Percentiles rank a stretch among this genome's conserved stretches.
Evolutionary conservation across 495 filamentous ascomycete species (phyloP).

Genomic region (Penicillium argentinense): DNA sequence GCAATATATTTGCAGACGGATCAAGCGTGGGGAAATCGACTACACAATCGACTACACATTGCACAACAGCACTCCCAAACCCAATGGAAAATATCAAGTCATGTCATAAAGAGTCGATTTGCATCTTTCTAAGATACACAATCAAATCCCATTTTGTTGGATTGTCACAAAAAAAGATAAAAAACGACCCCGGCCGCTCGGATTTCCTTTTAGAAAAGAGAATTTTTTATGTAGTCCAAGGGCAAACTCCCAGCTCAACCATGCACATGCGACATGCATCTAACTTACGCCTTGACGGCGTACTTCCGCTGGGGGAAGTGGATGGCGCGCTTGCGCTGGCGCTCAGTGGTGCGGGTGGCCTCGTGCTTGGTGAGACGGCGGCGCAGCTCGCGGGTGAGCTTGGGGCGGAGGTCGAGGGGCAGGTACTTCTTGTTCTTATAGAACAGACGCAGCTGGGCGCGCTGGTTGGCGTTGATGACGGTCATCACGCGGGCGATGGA

Average conservation of each 20-base stretch:
- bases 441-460: constrained; percentile 95
- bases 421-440: constrained; percentile 99
- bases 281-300: constrained; percentile 85
- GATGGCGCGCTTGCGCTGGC: constrained; percentile 87
- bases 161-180: constrained; percentile 35
- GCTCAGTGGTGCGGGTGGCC: constrained; percentile 73
- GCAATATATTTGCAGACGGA: too few relatives aligned
- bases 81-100: constrained; percentile 3
- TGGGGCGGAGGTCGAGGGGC: constrained; percentile 93
- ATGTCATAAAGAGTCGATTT: constrained; percentile 48
- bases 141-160: constrained; percentile 41
- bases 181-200: constrained; percentile 34
- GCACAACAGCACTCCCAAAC: neutral
- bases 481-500: constrained; percentile 97
- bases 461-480: constrained; percentile 98
- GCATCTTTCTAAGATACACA: constrained; percentile 50
- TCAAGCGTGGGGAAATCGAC: too few relatives aligned
- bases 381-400: constrained; percentile 95
- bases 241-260: constrained; percentile 12
- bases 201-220: neutral
- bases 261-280: neutral
- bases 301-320: constrained; percentile 99
- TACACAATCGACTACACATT: neutral
- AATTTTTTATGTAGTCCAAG: constrained; percentile 21
- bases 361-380: constrained; percentile 90